Evolutionary conservation across 768 basidiomycete species (phyloP), one percentile per base, ranked within the genome.

Genomic region (Trametes sanguinea): DNA sequence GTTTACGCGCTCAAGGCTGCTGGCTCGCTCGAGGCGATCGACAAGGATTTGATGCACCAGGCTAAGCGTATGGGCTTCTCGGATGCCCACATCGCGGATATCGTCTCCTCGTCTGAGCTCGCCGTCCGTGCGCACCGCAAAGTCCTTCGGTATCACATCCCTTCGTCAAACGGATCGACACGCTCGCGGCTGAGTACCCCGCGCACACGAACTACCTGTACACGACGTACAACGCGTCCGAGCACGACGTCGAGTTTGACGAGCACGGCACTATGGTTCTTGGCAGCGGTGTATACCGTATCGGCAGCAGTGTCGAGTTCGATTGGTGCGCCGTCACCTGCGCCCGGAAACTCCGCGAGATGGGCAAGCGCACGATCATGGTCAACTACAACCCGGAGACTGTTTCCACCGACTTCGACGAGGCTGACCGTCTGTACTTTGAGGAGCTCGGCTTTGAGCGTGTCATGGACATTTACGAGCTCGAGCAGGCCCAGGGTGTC

Each of bases 271-370:
- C 95, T n/a, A 97, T 98, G 93, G 96, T 99, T 27, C 87, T 98
- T 27, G 97, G 97, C 29, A 93, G 90, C 62, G 97, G 97, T 68
- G 97, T 99, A 22, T 98, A 99, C 78, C 89, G 97, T 62, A 98
- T 99, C 68, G 97, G 97, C 48, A 94, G 91, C 75, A 95, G 92
- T 66, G 97, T 99, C 72, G 97, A 99, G 80, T 99, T 99, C 73
- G 97, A 99, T 75, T 99, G 97, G 97, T 99, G 97, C 74, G 96
- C 97, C n/a, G 97, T 99, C 43, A 98, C 96, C 1, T 98, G 95
- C 74, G 94, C 95, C 13, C 83, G 97, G 62, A 90, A 90, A 73
- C 85, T 99, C 57, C 84, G 95, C 69, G 86, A 90, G 66, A 92
- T 94, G 85, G 95, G 95, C 74, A 89, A 91, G 72, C 87, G 87